A percentile compares a stretch with the other conserved stretches of the same genome.
These are phyloP conservation scores for Tetrahymena elliotti DNA, from an alignment of 73 alveolate genomes.

Conservation along the genomic window DNA sequence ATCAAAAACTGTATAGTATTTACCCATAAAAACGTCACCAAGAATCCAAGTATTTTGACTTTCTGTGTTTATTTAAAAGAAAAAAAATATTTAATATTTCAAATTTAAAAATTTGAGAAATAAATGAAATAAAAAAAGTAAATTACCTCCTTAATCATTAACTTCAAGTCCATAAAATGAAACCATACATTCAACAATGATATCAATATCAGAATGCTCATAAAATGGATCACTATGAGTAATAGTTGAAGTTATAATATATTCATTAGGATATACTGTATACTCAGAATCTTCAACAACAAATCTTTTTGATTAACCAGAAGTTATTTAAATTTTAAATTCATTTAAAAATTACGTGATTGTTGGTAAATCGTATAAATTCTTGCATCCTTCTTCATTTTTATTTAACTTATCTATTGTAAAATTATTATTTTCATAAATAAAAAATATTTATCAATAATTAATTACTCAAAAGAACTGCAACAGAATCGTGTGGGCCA, in stretches of 20 bases:
- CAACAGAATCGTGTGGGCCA: conserved; percentile 41
- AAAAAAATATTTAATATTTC: neutral
- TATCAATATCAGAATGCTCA: conserved; percentile 19
- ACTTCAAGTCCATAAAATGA: neutral
- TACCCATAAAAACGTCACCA: conserved; percentile 63
- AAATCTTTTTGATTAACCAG: conserved; percentile 35
- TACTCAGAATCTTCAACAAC: conserved; percentile 44
- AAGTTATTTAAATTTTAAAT: conserved; percentile 12
- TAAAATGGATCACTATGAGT: conserved; percentile 18
- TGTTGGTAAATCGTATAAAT: neutral
- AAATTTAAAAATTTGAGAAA: conserved; percentile 11
- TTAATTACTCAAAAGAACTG: conserved; percentile 3
- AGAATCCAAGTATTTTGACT: conserved; percentile 49
- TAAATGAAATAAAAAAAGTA: neutral
- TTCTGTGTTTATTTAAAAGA: neutral
- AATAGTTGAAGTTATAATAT: conserved; percentile 36
- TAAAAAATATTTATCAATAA: neutral
- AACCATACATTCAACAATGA: conserved; percentile 25
- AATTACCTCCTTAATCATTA: neutral
- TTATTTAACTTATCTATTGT: neutral
- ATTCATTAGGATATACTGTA: conserved; percentile 31
- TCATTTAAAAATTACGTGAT: conserved; percentile 6
- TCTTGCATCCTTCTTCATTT: neutral
- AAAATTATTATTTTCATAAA: neutral
- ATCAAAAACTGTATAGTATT: conserved; percentile 58